Evolutionary conservation across 2,329 filamentous ascomycete genomes (phyloP).

Genomic region (Penicillium sclerotigenum): DNA sequence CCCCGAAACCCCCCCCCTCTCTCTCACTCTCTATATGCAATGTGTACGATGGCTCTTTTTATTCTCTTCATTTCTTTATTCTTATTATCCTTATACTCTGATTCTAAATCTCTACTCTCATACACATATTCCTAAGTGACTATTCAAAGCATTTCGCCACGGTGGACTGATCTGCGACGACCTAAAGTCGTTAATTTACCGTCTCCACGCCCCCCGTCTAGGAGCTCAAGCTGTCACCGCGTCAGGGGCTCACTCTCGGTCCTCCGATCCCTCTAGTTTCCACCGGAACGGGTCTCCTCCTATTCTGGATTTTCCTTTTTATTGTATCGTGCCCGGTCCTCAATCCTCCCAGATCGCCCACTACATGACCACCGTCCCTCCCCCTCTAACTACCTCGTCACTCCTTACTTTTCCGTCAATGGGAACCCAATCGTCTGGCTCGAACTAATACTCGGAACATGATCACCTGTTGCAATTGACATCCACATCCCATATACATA

Average conservation of each 20-base stretch:
- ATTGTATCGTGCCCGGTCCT: constrained; percentile 29
- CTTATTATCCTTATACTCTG: neutral
- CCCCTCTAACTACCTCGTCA: constrained; percentile 26
- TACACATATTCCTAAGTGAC: neutral
- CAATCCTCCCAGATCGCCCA: constrained; percentile 17
- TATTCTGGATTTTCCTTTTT: constrained; percentile 31
- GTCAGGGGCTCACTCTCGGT: constrained; percentile 32
- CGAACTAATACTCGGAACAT: constrained; percentile 29
- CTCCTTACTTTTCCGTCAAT: constrained; percentile 27
- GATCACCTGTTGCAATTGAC: constrained; percentile 29
- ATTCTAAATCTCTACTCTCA: neutral
- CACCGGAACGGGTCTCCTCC: constrained; percentile 36
- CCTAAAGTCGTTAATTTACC: constrained; percentile 28
- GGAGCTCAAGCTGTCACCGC: constrained; percentile 37
- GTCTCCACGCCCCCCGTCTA: constrained; percentile 23
- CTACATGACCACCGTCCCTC: constrained; percentile 29
- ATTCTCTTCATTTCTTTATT: neutral
- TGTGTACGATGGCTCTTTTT: neutral
- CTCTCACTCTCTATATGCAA: neutral
- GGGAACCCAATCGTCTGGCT: constrained; percentile 24
- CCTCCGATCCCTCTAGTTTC: constrained; percentile 29
- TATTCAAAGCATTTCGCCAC: constrained; percentile 1
- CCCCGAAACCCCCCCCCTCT: neutral
- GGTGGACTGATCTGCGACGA: constrained; percentile 27
- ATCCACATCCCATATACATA: constrained; percentile 13